Evolutionary conservation across 768 basidiomycete species (phyloP), one percentile per base, ranked within the genome.

Genomic region (Cyathus striatus): DNA sequence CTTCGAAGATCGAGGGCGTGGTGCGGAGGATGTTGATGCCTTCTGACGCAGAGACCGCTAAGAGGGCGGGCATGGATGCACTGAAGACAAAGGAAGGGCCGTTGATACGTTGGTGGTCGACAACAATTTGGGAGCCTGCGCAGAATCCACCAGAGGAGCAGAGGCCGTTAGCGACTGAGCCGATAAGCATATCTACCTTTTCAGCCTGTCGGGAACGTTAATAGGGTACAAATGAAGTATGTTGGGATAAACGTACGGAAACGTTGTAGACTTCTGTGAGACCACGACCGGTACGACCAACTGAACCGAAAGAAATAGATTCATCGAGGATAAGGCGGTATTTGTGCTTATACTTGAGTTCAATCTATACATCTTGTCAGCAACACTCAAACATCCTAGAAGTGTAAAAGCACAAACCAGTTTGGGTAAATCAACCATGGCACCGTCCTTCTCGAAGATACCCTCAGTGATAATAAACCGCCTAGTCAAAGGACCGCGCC

Each of bases 381-480:
- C 14, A 17, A 22, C 1, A 6, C 24, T 2, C 23, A n/a, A 24
- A 37, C 41, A 48, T 17, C 24, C 4, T 30, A 41, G 6, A 23
- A 25, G n/a, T 40, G 24, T 17, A 27, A n/a, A 47, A 21, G 5
- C 2, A 72, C 90, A 46, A 48, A 95, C 93, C 45, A 98, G 71
- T 58, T 87, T 90, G 3, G 95, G 94, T 25, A 99, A 62, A 64
- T 99, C 93, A 40, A 83, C 74, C 79, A 98, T 91, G 45, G 77
- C 79, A 9, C 94, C 96, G 53, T 97, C 92, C 56, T 84, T 87
- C 63, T 97, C 92, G 55, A 96, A 98, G 35, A 99, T 85, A 30
- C 96, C 96, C 58, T 98, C 96, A 0, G 95, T 93, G 40, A 99
- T 79, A 57, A 98, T 98, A 61, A 98, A 99, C 22, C 90, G 75